These are phyloP conservation scores for Termitomyces sp. DNA, from an alignment of 768 basidiomycete genomes.

Conservation along the genomic window DNA sequence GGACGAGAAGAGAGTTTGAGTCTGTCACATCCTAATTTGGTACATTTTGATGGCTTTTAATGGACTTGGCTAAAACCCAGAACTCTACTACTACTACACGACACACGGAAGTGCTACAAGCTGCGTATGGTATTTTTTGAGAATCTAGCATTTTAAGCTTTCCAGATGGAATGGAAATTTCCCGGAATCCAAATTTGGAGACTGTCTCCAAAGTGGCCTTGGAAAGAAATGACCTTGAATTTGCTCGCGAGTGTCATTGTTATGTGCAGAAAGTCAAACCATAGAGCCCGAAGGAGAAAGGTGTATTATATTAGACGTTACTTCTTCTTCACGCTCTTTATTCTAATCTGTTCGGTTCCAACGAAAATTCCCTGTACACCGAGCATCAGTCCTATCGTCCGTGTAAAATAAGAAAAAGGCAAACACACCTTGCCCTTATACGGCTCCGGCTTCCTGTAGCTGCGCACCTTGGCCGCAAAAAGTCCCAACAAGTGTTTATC, in stretches of 20 bases:
- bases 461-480: constrained; percentile 84
- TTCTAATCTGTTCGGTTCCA: constrained; percentile 86
- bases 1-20: not conserved
- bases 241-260: not conserved
- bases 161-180: not conserved
- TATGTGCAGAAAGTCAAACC: not conserved
- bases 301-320: constrained; percentile 36
- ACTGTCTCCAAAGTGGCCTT: not conserved
- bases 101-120: not conserved
- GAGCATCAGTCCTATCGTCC: not conserved
- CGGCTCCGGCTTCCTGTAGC: constrained; percentile 87
- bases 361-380: constrained; percentile 81
- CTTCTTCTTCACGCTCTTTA: constrained; percentile 95
- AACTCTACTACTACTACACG: not conserved
- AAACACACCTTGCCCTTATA: constrained; percentile 93
- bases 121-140: no score
- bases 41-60: not conserved
- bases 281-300: no score
- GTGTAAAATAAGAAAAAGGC: not conserved
- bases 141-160: no score
- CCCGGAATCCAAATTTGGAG: not conserved
- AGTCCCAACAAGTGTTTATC: constrained; percentile 87
- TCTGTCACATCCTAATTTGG: not conserved
- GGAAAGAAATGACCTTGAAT: not conserved
- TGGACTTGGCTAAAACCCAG: not conserved